Evolutionary conservation across 2,329 filamentous ascomycete species (phyloP).

Genomic region (Xylaria sp.): DNA sequence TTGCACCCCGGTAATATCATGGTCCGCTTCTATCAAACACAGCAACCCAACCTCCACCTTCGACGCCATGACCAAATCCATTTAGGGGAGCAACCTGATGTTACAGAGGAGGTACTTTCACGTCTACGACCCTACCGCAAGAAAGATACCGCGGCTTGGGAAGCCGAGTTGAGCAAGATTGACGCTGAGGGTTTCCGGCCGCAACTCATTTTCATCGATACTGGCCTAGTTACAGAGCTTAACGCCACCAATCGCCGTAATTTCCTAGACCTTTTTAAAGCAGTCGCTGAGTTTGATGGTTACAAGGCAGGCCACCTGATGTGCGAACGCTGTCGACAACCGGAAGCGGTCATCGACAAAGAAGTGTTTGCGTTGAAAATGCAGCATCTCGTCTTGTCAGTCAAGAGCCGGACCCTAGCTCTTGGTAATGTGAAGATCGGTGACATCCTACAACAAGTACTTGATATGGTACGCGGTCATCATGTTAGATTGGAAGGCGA

Average conservation of each 20-base stretch:
- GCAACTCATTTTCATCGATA: conserved; percentile 97
- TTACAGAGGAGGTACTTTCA: conserved; percentile 86
- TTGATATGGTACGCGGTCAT: conserved; percentile 90
- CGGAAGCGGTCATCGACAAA: conserved; percentile 85
- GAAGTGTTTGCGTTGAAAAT: conserved; percentile 96
- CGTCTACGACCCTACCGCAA: conserved; percentile 78
- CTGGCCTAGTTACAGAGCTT: conserved; percentile 92
- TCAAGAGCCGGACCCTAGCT: conserved; percentile 91
- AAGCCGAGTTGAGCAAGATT: conserved; percentile 76
- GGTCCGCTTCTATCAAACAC: conserved; percentile 95
- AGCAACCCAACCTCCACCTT: conserved; percentile 73
- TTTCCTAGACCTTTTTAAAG: conserved; percentile 95
- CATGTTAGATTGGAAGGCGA: conserved; percentile 96
- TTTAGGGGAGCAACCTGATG: conserved; percentile 64
- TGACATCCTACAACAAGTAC: conserved; percentile 89
- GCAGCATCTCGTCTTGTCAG: conserved; percentile 92
- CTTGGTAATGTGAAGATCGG: conserved; percentile 96
- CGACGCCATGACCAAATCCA: conserved; percentile 49
- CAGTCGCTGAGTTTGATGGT: conserved; percentile 95
- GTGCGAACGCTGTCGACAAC: conserved; percentile 94
- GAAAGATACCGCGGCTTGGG: conserved; percentile 77
- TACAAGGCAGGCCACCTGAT: conserved; percentile 95
- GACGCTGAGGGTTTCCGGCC: conserved; percentile 90
- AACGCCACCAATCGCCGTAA: conserved; percentile 88
- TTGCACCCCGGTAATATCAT: conserved; percentile 98